Evolutionary conservation across 1,284 basidiomycete genomes (phyloP), one percentile per base, ranked within the genome.

Genomic region (Microbotryomycetes sp.): DNA sequence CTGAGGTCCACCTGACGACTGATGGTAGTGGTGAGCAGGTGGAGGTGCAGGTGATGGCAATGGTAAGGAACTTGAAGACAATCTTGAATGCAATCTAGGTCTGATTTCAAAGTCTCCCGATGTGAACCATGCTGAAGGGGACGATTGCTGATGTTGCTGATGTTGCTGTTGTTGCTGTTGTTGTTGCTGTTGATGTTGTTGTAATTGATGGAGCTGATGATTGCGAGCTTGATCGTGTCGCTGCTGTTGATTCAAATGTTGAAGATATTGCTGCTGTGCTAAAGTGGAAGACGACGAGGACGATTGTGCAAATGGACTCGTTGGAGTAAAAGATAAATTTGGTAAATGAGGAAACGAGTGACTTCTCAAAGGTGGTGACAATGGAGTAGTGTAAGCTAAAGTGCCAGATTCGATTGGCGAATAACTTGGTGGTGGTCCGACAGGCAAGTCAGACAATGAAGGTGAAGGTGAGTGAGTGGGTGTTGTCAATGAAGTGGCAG

Each of bases 391-490:
- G 16, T 46, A 25, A 49, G 49, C 26, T 23, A 29, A 9, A 25
- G 25, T 14, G 15, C n/a, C n/a, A n/a, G n/a, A n/a, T n/a, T n/a
- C n/a, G n/a, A n/a, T n/a, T n/a, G n/a, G n/a, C n/a, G 25, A 19
- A n/a, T 52, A 30, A 12, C 50, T 25, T 29, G 50, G 50, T n/a
- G 12, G 26, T n/a, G 12, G 15, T 15, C 47, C 16, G 25, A n/a
- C 50, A 29, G n/a, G 50, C 26, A 52, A n/a, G 56, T 32, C 19
- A 12, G 25, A 14, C 36, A 22, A 32, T 48, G 45, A 9, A 30
- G 50, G 63, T 52, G 12, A 62, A 58, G 23, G 56, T 46, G 54
- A 62, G 52, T n/a, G n/a, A n/a, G n/a, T n/a, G 23, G 12, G 50
- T 26, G 26, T 31, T 52, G 50, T 23, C 12, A 31, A 30, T 4